Percentiles rank a stretch among this genome's conserved stretches.
Conservation (phyloP, 2,329 filamentous ascomycete genomes). For the Diaporthe destruens region DNA sequence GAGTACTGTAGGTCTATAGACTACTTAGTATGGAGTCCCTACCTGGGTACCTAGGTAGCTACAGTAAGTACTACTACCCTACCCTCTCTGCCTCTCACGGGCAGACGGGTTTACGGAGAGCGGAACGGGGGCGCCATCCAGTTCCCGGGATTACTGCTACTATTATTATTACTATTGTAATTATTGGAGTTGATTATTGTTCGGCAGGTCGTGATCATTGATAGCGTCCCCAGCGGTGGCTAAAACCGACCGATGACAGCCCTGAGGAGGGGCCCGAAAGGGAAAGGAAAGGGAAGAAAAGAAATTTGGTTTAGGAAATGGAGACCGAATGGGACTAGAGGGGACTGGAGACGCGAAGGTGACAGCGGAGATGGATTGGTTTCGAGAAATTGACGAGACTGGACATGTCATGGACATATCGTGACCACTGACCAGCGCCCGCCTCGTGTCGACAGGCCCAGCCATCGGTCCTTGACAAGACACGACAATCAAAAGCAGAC, state of each 20-base stretch:
- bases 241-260: not conserved
- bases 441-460: constrained; percentile 20
- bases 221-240: constrained; percentile 1
- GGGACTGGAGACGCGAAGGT: not conserved
- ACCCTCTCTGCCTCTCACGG: too few species aligned
- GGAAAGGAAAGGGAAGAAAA: not conserved
- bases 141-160: constrained; percentile 1
- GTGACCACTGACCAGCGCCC: not conserved
- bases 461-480: constrained; percentile 27
- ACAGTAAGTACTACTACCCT: too few species aligned
- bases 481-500: not conserved
- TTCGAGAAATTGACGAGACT: constrained; percentile 18
- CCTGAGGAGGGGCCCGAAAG: not conserved
- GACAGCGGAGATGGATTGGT: not conserved
- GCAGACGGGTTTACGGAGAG: constrained; percentile 11
- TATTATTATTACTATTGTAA: not conserved
- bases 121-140: constrained; percentile 4
- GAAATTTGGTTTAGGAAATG: not conserved
- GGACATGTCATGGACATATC: constrained; percentile 18
- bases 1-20: too few species aligned
- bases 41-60: too few species aligned
- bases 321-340: not conserved
- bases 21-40: too few species aligned
- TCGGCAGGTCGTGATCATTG: not conserved
- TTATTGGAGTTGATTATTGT: not conserved